Evolutionary conservation across 176 grass and related monocot species (phyloP).

Genomic region (Luzula sylvatica): DNA sequence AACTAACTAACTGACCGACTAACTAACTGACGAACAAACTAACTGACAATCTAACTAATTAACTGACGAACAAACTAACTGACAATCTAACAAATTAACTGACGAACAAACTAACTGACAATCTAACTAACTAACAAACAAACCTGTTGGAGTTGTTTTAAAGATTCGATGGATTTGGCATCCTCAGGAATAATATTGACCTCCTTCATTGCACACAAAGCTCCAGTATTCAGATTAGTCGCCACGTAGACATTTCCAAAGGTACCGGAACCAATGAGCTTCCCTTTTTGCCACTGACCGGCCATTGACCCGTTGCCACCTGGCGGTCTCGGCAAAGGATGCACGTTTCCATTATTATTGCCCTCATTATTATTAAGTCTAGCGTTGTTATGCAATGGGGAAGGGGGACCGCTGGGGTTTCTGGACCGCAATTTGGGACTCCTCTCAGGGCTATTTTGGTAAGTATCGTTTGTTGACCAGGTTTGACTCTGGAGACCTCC

Average conservation of each 20-base stretch:
- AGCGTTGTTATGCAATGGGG: constrained; percentile 52
- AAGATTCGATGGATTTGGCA: constrained; percentile 65
- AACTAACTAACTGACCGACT: constrained; percentile 28
- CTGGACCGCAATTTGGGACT: constrained; percentile 32
- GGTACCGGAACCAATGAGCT: constrained; percentile 81
- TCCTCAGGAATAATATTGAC: constrained; percentile 99
- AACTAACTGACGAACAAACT: constrained; percentile 38
- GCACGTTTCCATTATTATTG: constrained; percentile 36
- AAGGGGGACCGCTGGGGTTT: constrained; percentile 72
- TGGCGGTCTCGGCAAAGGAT: constrained; percentile 78
- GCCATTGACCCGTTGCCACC: constrained; percentile 27
- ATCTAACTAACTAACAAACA: constrained; percentile 30
- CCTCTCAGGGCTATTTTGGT: constrained; percentile 37
- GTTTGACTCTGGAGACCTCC: constrained; percentile 44
- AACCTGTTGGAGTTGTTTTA: constrained; percentile 90
- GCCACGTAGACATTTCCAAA: constrained; percentile 96
- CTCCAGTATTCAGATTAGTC: constrained; percentile 79
- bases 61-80: constrained; percentile 37
- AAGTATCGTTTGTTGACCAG: constrained; percentile 44
- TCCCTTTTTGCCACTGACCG: constrained; percentile 85
- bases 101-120: constrained; percentile 52
- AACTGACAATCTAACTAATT: constrained; percentile 35
- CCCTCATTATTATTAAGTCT: constrained; percentile 27
- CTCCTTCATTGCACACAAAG: constrained; percentile 98
- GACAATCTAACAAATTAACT: constrained; percentile 37